Conservation (phyloP, 345 rosid genomes). For the Hypericum perforatum region DNA sequence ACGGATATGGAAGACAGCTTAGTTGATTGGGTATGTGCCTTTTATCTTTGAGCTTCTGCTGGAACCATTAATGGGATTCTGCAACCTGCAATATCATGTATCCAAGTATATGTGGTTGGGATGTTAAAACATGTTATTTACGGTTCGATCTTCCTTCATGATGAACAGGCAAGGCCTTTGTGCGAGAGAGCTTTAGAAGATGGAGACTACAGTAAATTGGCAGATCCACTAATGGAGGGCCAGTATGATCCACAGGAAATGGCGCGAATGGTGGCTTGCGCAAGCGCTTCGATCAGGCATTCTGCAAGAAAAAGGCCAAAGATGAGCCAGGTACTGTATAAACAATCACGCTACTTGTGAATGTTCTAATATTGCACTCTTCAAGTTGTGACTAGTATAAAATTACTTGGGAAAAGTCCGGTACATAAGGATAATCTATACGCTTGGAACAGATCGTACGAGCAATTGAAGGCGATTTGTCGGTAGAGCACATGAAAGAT, state of each 20-base stretch:
- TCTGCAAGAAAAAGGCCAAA: neutral
- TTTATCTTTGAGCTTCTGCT: neutral
- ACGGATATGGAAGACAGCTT: neutral
- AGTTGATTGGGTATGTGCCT: neutral
- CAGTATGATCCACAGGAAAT: neutral
- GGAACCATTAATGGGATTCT: too few species aligned
- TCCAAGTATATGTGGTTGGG: too few species aligned
- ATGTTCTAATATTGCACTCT: too few species aligned
- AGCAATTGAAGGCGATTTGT: neutral
- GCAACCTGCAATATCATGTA: neutral
- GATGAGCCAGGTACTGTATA: conserved; percentile 1
- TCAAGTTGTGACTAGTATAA: too few species aligned
- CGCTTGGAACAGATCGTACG: neutral
- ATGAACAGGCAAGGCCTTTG: conserved; percentile 1
- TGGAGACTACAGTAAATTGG: neutral
- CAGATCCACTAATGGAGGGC: neutral
- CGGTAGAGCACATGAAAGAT: neutral
- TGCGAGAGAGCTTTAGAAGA: neutral
- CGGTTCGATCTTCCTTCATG: neutral
- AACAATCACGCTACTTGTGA: too few species aligned
- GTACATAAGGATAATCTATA: neutral
- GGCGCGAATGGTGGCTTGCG: neutral
- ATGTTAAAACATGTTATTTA: too few species aligned
- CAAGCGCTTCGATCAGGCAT: neutral
- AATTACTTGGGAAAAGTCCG: too few species aligned